phyloP scores from a whole-genome alignment of 1,284 basidiomycete species.

The Exsudoporus floridanus region DNA sequence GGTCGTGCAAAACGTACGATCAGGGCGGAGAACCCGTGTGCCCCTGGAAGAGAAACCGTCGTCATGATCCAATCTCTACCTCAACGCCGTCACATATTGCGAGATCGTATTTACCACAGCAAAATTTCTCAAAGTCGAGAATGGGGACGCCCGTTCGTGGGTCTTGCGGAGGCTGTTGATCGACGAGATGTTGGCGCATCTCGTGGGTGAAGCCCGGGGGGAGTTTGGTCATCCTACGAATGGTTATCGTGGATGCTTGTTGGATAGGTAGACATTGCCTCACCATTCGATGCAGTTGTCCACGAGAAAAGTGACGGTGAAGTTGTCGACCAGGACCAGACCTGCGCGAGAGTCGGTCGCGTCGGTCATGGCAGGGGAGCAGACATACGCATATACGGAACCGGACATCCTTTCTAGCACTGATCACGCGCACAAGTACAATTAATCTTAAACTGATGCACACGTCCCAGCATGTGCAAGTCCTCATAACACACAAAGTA shows the following conservation, averaged over 20 bases:
- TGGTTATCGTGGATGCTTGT: not conserved
- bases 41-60: slow-evolving; percentile 44
- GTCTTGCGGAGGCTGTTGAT: slow-evolving; percentile 51
- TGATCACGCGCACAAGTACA: not conserved
- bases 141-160: slow-evolving; percentile 60
- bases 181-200: slow-evolving; percentile 58
- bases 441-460: not conserved
- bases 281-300: slow-evolving; percentile 81
- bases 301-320: slow-evolving; percentile 67
- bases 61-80: not conserved
- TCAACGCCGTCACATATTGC: not conserved
- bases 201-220: slow-evolving; percentile 79
- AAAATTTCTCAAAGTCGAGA: slow-evolving; percentile 72
- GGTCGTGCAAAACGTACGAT: slow-evolving; percentile 49
- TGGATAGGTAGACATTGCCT: slow-evolving; percentile 6
- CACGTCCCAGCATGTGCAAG: slow-evolving; percentile 10
- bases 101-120: slow-evolving; percentile 55
- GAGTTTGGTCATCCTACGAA: slow-evolving; percentile 67
- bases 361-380: slow-evolving; percentile 13
- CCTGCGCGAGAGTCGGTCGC: slow-evolving; percentile 16
- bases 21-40: slow-evolving; percentile 78
- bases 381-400: too few species aligned
- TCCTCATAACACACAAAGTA: not conserved
- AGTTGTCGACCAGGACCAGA: slow-evolving; percentile 43
- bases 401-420: not conserved